Evolutionary conservation across 345 rosid species (phyloP).

Genomic region (Eucalyptus erythrocorys): DNA sequence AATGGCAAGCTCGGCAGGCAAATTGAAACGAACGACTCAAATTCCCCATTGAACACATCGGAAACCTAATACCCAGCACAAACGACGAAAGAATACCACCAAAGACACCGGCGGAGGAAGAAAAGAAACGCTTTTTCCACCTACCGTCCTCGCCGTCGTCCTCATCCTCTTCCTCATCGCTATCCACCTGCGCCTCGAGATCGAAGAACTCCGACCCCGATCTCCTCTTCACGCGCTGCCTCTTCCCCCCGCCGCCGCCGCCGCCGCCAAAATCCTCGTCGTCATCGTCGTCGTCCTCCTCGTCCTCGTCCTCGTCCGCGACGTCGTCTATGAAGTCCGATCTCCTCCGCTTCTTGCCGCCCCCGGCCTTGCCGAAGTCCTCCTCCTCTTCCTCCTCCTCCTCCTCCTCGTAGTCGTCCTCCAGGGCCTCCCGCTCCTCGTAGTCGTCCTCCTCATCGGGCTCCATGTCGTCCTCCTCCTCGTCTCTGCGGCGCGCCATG

Average conservation of each 20-base stretch:
- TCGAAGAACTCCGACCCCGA: slow-evolving; percentile 43
- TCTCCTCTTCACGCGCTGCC: slow-evolving; percentile 24
- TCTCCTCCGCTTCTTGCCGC: slow-evolving; percentile 56
- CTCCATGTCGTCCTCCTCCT: neutral
- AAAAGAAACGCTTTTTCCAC: neutral
- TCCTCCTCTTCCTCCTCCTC: slow-evolving; percentile 54
- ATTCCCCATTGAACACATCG: neutral
- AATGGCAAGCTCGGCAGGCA: neutral
- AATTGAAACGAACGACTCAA: neutral
- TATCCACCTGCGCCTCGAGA: slow-evolving; percentile 59
- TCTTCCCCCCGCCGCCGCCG: slow-evolving; percentile 12
- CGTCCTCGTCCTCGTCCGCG: slow-evolving; percentile 84
- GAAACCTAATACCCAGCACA: neutral
- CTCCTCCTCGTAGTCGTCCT: slow-evolving; percentile 25
- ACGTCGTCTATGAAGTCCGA: slow-evolving; percentile 70
- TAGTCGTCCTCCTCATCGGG: slow-evolving; percentile 2
- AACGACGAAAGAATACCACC: neutral
- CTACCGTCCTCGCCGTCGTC: slow-evolving; percentile 81
- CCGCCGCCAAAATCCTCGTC: slow-evolving; percentile 36
- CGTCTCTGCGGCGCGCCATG: neutral
- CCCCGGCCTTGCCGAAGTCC: slow-evolving; percentile 13
- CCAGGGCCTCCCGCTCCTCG: slow-evolving; percentile 11
- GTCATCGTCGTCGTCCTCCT: slow-evolving; percentile 61
- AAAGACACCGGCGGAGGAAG: neutral
- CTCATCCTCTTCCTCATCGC: slow-evolving; percentile 88